Evolutionary conservation across 176 grass and related monocot genomes (phyloP), one percentile per base, ranked within the genome.

Genomic region (Phoenix roebelenii): DNA sequence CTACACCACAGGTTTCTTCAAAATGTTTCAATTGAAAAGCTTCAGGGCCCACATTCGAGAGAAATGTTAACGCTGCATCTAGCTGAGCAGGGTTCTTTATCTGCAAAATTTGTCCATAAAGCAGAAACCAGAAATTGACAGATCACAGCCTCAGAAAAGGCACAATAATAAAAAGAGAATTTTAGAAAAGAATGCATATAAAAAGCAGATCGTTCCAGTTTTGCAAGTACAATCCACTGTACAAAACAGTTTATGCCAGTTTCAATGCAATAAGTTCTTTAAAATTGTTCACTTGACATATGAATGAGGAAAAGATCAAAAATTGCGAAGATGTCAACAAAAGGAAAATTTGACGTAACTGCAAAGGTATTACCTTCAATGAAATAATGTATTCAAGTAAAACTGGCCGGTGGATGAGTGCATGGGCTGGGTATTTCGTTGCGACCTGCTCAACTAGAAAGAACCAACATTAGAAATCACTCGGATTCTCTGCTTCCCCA

Each of bases 1-100:
- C 93, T 74, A 92, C 76, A 63, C 93, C 93, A 72, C 84, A 98
- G 26, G 84, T 76, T 76, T 98, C 78, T 77, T 98, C 93, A 80
- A 98, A 92, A 49, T 81, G 82, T 18, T 59, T 68, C 17, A 74
- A 44, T 60, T 85, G 57, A 48, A 98, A 87, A 65, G 84, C 61
- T 55, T 98, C 93, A 16, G 73, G 79, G 12, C 93, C 93, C 18
- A 73, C 48, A 66, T 75, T 83, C 6, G 59, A 59, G 72, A 98
- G 73, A 85, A 85, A 92, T 67, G 84, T 59, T 23, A 92, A 57
- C 29, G 88, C 76, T 64, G 88, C 84, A 85, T 98, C 88, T 35
- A 98, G 76, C 55, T 92, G 93, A 39, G 88, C 81, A 39, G 81
- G 77, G 64, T 39, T 92, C 76, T 89, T 98, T 52, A 98, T 92